Conservation (phyloP, 2,329 filamentous ascomycete genomes). For the Colletotrichum sp. region DNA sequence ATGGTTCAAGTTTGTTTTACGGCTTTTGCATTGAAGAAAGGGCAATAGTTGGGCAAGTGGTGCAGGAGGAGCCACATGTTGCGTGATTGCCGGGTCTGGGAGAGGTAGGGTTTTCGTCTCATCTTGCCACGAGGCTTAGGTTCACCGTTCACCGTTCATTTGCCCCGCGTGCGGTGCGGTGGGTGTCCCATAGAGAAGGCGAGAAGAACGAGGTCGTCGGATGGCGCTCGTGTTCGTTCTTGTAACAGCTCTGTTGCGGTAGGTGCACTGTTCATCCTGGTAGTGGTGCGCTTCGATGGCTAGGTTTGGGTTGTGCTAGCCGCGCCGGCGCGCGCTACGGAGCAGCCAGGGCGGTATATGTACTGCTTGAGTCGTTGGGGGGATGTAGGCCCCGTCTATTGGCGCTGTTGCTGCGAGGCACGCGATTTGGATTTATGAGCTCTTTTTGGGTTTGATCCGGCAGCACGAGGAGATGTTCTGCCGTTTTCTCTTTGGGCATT, state of each 20-base stretch:
- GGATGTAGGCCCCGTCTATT: background rate
- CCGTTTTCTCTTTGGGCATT: background rate
- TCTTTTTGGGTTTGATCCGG: background rate
- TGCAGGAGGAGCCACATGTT: background rate
- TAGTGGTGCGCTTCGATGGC: background rate
- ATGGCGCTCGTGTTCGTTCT: background rate
- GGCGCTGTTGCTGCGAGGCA: background rate
- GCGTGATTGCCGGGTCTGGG: background rate
- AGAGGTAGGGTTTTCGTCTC: background rate
- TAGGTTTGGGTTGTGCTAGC: background rate
- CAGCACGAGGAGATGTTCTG: background rate
- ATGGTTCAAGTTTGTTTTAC: background rate
- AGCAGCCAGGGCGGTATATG: background rate
- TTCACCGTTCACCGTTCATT: background rate
- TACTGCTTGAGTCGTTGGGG: background rate
- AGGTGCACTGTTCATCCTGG: background rate
- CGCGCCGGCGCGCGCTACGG: background rate
- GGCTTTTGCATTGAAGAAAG: background rate
- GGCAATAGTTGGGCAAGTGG: background rate
- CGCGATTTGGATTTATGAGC: background rate
- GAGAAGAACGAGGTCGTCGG: background rate
- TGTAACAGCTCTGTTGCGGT: background rate
- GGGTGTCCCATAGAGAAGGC: background rate
- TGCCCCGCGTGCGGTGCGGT: background rate
- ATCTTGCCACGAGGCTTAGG: slow-evolving; percentile 8